Evolutionary conservation across 169 alveolate genomes (phyloP).

Genomic region (Besnoitia besnoiti): DNA sequence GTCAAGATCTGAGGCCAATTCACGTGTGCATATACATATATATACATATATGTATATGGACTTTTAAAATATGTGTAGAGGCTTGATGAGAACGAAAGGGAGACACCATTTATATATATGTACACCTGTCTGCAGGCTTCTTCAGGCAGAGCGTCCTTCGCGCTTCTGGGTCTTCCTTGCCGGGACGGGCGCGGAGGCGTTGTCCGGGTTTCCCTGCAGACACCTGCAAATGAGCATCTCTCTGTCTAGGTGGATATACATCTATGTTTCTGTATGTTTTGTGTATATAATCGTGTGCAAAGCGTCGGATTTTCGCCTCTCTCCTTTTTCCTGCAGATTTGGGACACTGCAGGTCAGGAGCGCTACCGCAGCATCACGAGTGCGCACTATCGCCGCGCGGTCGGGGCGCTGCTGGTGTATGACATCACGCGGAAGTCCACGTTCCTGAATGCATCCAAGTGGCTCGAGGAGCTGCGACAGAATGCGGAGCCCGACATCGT

Average conservation of each 20-base stretch:
- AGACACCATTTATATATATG: no score
- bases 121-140: no score
- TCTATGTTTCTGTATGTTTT: background rate
- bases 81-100: no score
- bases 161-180: no score
- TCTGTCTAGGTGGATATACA: background rate
- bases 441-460: slow-evolving; percentile 89
- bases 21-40: background rate
- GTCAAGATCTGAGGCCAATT: background rate
- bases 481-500: slow-evolving; percentile 98
- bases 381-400: slow-evolving; percentile 94
- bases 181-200: no score
- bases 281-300: background rate
- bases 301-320: background rate
- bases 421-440: slow-evolving; percentile 90
- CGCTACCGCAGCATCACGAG: slow-evolving; percentile 94
- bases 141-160: no score
- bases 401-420: slow-evolving; percentile 95
- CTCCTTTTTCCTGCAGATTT: slow-evolving; percentile 1
- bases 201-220: background rate
- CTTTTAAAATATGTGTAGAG: no score
- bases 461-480: slow-evolving; percentile 97
- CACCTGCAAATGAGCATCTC: background rate
- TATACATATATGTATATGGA: background rate
- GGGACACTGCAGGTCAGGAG: slow-evolving; percentile 96